A percentile compares a stretch with the other conserved stretches of the same genome.
These are phyloP conservation scores for Colletotrichum gigasporum DNA, from an alignment of 2,329 filamentous ascomycete genomes.

Conservation along the genomic window DNA sequence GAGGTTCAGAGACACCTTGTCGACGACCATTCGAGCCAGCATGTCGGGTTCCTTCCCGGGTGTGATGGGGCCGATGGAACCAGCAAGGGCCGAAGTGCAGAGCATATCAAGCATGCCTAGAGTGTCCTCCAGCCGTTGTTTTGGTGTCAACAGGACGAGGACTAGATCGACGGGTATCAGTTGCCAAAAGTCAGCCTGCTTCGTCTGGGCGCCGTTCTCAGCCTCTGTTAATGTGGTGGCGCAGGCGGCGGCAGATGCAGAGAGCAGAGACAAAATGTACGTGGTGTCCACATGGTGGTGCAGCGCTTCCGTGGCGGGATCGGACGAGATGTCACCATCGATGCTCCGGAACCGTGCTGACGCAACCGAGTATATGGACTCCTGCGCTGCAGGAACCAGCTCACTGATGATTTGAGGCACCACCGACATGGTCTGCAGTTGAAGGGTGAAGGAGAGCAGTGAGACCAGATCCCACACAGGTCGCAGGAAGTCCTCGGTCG, in stretches of 20 bases:
- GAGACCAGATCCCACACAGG: slow-evolving; percentile 74
- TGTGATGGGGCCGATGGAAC: slow-evolving; percentile 73
- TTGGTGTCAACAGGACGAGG: slow-evolving; percentile 72
- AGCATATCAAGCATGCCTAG: slow-evolving; percentile 72
- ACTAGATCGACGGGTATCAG: slow-evolving; percentile 73
- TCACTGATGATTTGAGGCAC: slow-evolving; percentile 67
- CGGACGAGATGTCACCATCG: slow-evolving; percentile 56
- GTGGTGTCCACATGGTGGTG: slow-evolving; percentile 69
- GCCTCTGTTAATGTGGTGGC: slow-evolving; percentile 47
- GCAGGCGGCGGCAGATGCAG: slow-evolving; percentile 70
- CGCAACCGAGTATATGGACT: slow-evolving; percentile 68
- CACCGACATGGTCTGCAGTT: slow-evolving; percentile 67
- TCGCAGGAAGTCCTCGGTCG: slow-evolving; percentile 68
- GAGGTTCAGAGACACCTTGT: slow-evolving; percentile 70
- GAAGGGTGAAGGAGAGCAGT: slow-evolving; percentile 70
- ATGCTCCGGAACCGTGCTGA: slow-evolving; percentile 62
- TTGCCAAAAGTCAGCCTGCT: slow-evolving; percentile 69
- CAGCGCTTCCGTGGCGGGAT: slow-evolving; percentile 39
- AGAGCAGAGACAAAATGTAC: slow-evolving; percentile 72
- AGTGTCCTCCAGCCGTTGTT: slow-evolving; percentile 72
- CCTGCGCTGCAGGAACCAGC: slow-evolving; percentile 63
- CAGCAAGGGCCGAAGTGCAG: slow-evolving; percentile 69
- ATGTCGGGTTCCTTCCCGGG: slow-evolving; percentile 52
- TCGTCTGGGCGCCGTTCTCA: slow-evolving; percentile 39
- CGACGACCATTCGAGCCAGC: slow-evolving; percentile 61